phyloP scores from a whole-genome alignment of 441 rosid genomes.

The Euphorbia neoarborescens region DNA sequence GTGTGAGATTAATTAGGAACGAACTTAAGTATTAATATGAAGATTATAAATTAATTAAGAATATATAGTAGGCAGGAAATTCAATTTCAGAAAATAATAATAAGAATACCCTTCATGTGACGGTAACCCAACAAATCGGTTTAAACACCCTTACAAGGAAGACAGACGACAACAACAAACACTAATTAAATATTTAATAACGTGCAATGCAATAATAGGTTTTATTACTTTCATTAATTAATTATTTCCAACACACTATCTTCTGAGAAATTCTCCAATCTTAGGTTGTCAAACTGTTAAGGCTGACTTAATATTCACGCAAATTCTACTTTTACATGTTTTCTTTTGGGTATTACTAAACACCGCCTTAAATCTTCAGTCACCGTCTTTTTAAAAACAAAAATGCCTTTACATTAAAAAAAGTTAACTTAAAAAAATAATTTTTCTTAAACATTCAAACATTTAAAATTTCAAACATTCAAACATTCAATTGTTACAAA shows the following conservation, averaged over 20 bases:
- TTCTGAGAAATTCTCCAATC: no score
- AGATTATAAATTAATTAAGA: background rate
- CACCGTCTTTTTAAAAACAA: no score
- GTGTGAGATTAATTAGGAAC: background rate
- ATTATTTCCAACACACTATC: background rate
- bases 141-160: constrained; percentile 8
- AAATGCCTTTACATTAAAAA: no score
- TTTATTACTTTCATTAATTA: background rate
- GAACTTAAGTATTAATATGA: background rate
- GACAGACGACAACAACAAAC: background rate
- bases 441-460: no score
- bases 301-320: constrained; percentile 15
- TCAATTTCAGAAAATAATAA: background rate
- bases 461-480: no score
- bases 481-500: no score
- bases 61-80: background rate
- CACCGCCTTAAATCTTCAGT: no score
- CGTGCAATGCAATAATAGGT: constrained; percentile 10
- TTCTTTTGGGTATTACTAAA: no score
- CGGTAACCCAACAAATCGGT: constrained; percentile 9
- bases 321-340: constrained; percentile 18
- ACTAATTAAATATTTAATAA: background rate
- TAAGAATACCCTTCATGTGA: background rate
- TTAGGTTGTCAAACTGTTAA: constrained; percentile 17
- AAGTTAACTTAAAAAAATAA: no score